Evolutionary conservation across 2,329 filamentous ascomycete genomes (phyloP), one percentile per base, ranked within the genome.

Genomic region (Fusarium verticillioides): DNA sequence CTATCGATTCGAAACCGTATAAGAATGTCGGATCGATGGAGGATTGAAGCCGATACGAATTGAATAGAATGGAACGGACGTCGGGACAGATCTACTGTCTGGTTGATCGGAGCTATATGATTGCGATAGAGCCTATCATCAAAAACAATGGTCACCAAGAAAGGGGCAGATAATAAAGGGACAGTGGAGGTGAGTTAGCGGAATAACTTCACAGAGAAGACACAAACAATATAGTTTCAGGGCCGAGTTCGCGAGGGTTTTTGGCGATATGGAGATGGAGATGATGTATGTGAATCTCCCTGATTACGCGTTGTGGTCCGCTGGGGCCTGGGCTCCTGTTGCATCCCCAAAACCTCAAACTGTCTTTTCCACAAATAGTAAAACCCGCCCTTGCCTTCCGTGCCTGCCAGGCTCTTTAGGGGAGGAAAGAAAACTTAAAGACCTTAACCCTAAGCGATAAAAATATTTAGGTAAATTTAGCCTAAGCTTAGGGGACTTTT

Each of bases 221-320:
- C 54, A 56, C 42, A 56, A 56, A 56, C 32, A 59, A 61, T 39
- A 52, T 16, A 54, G 37, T 60, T 58, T 46, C 46, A 57, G 54
- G 26, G 26, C 47, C 34, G 30, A 32, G 43, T 50, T 49, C 21
- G 46, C 39, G 39, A 26, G 42, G 53, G 43, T 44, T 34, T 44
- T 59, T 53, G 58, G 40, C 23, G 46, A 59, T 58, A 57, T 37
- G 32, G 32, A 23, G 30, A 34, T 44, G 23, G 28, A 47, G 46
- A 37, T 47, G 26, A 47, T 47, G 44, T 47, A 47, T 40, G 44
- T 42, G 43, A 49, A n/a, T 40, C 54, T 71, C 70, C 70, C 58
- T 73, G 71, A 72, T 73, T 74, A 73, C 71, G 71, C 67, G 67
- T 73, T 68, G 59, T 56, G 37, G 42, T 49, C 63, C 40, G 54